A percentile compares a stretch with the other conserved stretches of the same genome.
These are phyloP conservation scores for Andrographis paniculata DNA, from an alignment of 305 asterid species.

Conservation along the genomic window DNA sequence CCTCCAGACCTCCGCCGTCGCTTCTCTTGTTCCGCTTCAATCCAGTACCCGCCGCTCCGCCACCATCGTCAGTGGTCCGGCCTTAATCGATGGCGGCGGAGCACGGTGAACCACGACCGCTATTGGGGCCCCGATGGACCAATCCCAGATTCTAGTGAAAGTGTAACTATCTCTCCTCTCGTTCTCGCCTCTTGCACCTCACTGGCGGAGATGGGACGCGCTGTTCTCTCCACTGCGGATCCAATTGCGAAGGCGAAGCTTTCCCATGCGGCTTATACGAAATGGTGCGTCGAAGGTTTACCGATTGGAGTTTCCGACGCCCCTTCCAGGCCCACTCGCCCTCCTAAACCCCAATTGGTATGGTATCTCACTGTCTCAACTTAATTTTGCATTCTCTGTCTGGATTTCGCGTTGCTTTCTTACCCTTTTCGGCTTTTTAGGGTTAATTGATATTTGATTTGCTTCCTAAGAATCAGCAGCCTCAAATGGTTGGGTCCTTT, in stretches of 20 bases:
- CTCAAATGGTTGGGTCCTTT: too few species aligned
- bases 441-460: too few species aligned
- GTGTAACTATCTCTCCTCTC: slow-evolving; percentile 7
- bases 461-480: too few species aligned
- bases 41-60: slow-evolving; percentile 26
- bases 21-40: slow-evolving; percentile 17
- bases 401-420: too few species aligned
- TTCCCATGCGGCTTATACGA: slow-evolving; percentile 63
- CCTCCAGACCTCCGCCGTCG: slow-evolving; percentile 15
- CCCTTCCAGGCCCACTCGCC: slow-evolving; percentile 68
- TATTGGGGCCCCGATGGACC: slow-evolving; percentile 86
- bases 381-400: too few species aligned
- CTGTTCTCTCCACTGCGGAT: slow-evolving; percentile 67
- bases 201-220: slow-evolving; percentile 74
- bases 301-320: slow-evolving; percentile 63
- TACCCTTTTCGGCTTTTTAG: too few species aligned
- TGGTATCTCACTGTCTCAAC: background rate
- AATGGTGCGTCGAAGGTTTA: slow-evolving; percentile 54
- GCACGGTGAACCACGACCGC: slow-evolving; percentile 54
- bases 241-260: slow-evolving; percentile 76
- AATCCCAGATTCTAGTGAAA: slow-evolving; percentile 16
- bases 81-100: slow-evolving; percentile 65
- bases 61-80: slow-evolving; percentile 65
- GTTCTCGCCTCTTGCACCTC: slow-evolving; percentile 38
- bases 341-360: slow-evolving; percentile 64